Percentiles rank a stretch among this genome's conserved stretches.
These are phyloP conservation scores for Hypoxylon crocopeplum DNA, from an alignment of 495 filamentous ascomycete species.

Conservation along the genomic window DNA sequence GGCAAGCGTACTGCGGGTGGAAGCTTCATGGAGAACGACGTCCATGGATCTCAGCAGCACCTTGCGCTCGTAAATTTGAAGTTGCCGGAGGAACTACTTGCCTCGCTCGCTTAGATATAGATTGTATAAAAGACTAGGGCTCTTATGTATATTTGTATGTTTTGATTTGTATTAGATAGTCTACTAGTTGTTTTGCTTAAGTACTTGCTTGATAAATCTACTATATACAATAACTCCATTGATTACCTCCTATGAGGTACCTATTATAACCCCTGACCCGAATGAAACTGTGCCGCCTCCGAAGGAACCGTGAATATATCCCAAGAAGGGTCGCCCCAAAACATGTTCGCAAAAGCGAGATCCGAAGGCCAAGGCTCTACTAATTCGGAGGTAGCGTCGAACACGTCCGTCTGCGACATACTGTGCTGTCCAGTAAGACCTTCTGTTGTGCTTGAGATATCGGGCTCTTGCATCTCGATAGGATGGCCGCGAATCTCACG, in stretches of 20 bases:
- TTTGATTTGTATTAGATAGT: too few species aligned
- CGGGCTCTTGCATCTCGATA: conserved; percentile 6
- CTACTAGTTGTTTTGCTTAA: too few species aligned
- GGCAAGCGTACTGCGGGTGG: conserved; percentile 31
- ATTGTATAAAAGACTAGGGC: neutral
- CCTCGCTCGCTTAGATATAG: conserved; percentile 4
- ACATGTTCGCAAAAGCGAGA: conserved; percentile 31
- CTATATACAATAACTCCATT: conserved; percentile 3
- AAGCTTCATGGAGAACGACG: conserved; percentile 47
- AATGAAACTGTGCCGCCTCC: conserved; percentile 12
- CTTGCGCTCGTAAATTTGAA: conserved; percentile 37
- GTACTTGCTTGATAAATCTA: too few species aligned
- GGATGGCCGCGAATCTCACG: conserved; percentile 25
- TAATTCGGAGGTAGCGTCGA: conserved; percentile 3
- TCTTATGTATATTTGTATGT: conserved; percentile 10
- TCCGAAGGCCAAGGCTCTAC: conserved; percentile 33
- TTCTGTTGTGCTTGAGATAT: conserved; percentile 9
- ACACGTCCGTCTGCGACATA: conserved; percentile 6
- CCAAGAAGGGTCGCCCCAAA: conserved; percentile 34
- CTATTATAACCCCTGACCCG: conserved; percentile 15
- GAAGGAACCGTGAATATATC: conserved; percentile 22
- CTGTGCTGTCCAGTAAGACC: neutral
- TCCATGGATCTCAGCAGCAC: conserved; percentile 48
- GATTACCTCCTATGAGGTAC: too few species aligned
- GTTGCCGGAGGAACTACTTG: conserved; percentile 28